A percentile compares a stretch with the other conserved stretches of the same genome.
phyloP scores from a whole-genome alignment of 208 protist species.

The Leishmania guyanensis region DNA sequence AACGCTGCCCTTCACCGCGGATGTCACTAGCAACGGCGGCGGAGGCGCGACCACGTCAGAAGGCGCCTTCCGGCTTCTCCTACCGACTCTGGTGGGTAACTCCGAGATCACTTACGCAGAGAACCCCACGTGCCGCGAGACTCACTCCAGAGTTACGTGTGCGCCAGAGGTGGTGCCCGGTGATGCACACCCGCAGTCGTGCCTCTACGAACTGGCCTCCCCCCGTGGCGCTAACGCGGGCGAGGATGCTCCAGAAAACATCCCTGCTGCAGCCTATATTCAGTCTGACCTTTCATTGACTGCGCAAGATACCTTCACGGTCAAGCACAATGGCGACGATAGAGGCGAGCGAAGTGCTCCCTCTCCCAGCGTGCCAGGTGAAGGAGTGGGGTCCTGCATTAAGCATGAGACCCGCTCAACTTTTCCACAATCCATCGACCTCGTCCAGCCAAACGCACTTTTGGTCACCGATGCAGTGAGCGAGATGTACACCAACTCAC shows the following conservation, averaged over 20 bases:
- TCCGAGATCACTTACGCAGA: background rate
- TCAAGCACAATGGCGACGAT: background rate
- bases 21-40: background rate
- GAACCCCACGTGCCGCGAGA: background rate
- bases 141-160: background rate
- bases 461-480: background rate
- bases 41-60: background rate
- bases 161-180: background rate
- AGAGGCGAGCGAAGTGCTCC: background rate
- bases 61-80: background rate
- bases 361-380: background rate
- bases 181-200: background rate
- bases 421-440: background rate
- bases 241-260: background rate
- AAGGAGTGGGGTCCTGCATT: background rate
- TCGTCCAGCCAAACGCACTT: background rate
- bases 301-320: background rate
- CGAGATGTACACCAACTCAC: background rate
- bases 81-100: background rate
- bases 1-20: conserved; percentile 8
- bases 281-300: background rate
- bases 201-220: background rate
- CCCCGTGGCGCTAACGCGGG: too few species aligned
- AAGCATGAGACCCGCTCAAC: background rate
- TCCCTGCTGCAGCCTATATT: background rate